These are phyloP conservation scores for Cladosporium phlei DNA, from an alignment of 2,329 filamentous ascomycete species.

Conservation along the genomic window DNA sequence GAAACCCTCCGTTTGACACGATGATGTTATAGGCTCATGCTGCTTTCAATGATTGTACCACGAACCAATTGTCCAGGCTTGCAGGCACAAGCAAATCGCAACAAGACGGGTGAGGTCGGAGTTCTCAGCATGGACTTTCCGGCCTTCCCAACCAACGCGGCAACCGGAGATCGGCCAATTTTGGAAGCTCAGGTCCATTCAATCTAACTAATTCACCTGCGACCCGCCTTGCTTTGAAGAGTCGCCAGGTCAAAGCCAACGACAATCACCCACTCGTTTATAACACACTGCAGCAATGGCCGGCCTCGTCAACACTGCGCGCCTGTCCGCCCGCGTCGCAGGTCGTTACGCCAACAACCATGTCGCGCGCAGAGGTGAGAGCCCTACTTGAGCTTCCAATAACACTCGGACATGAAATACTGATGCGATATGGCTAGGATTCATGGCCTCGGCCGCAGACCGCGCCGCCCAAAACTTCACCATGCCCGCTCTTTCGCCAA, in stretches of 20 bases:
- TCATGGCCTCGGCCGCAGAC: slow-evolving; percentile 24
- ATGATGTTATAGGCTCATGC: too few relatives aligned
- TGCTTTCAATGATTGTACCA: too few relatives aligned
- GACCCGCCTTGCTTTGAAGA: background rate
- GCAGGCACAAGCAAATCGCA: too few relatives aligned
- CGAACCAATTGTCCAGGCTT: too few relatives aligned
- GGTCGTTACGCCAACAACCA: slow-evolving; percentile 24
- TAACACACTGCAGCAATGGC: slow-evolving; percentile 22
- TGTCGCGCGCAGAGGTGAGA: slow-evolving; percentile 25
- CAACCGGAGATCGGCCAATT: slow-evolving; percentile 8
- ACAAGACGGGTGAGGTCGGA: slow-evolving; percentile 11
- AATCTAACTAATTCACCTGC: slow-evolving; percentile 1
- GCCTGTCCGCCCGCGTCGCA: slow-evolving; percentile 27
- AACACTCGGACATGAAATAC: slow-evolving; percentile 1
- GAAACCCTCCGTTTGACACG: too few relatives aligned
- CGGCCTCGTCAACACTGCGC: slow-evolving; percentile 25
- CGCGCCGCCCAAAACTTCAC: slow-evolving; percentile 80
- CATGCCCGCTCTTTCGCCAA: slow-evolving; percentile 87
- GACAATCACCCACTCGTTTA: slow-evolving; percentile 2
- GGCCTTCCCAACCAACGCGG: background rate
- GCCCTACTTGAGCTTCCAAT: slow-evolving; percentile 1
- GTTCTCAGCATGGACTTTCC: background rate
- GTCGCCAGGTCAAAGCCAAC: too few relatives aligned
- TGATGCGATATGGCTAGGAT: slow-evolving; percentile 20
- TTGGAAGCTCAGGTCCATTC: too few relatives aligned